These are phyloP conservation scores for Ambrosia artemisiifolia DNA, from an alignment of 129 eudicot genomes.

Conservation along the genomic window DNA sequence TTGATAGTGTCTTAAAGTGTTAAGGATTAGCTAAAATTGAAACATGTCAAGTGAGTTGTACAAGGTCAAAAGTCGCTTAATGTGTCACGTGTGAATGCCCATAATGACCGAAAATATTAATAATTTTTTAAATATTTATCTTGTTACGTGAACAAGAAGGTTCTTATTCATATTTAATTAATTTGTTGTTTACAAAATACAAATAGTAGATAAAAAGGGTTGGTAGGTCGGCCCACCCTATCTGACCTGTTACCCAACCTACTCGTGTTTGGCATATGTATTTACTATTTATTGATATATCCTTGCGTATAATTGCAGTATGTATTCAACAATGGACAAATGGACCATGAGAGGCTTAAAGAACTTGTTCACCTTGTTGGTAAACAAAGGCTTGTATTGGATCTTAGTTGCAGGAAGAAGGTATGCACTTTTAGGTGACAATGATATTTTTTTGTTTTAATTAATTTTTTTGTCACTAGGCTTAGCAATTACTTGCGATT, in stretches of 20 bases:
- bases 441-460: neutral
- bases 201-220: neutral
- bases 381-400: conserved; percentile 80
- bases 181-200: neutral
- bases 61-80: no score
- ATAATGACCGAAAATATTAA: no score
- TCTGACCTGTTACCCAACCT: neutral
- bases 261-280: neutral
- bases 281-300: neutral
- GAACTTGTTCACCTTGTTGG: conserved; percentile 71
- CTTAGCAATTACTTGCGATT: neutral
- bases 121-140: neutral
- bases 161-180: neutral
- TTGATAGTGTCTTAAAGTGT: no score
- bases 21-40: no score
- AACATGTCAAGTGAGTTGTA: no score
- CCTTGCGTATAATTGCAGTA: conserved; percentile 43
- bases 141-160: neutral
- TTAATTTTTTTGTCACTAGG: neutral
- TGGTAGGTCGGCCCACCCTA: neutral
- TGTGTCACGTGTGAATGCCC: no score
- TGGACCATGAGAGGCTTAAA: conserved; percentile 84
- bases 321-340: conserved; percentile 88
- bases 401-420: conserved; percentile 98
- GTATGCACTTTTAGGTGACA: conserved; percentile 29